A percentile compares a stretch with the other conserved stretches of the same genome.
phyloP scores from a whole-genome alignment of 768 basidiomycete genomes.

The Tricholoma furcatifolium region DNA sequence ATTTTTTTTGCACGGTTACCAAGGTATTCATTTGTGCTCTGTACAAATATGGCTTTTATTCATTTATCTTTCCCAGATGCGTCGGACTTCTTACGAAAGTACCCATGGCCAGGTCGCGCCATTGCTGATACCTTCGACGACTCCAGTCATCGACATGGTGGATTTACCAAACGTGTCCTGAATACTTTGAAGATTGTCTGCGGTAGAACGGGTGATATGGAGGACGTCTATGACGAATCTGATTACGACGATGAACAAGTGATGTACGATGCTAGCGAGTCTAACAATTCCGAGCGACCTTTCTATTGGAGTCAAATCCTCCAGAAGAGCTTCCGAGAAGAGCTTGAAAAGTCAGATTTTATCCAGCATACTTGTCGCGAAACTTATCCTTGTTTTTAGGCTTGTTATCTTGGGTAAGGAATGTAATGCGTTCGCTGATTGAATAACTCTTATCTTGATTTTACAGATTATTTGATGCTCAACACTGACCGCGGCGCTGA shows the following conservation, averaged over 20 bases:
- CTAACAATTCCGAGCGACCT: conserved; percentile 49
- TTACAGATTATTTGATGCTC: conserved; percentile 82
- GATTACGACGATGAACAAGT: conserved; percentile 75
- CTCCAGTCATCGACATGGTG: conserved; percentile 72
- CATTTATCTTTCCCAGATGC: conserved; percentile 51
- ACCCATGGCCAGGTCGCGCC: conserved; percentile 87
- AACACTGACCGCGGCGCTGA: conserved; percentile 89
- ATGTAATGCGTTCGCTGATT: not conserved
- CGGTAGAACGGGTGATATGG: conserved; percentile 76
- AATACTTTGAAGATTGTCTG: conserved; percentile 77
- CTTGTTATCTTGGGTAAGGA: conserved; percentile 76
- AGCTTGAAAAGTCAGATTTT: conserved; percentile 75
- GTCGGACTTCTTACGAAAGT: conserved; percentile 79
- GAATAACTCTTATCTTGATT: not conserved
- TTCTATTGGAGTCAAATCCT: conserved; percentile 84
- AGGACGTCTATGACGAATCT: conserved; percentile 65
- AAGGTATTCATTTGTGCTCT: conserved; percentile 42
- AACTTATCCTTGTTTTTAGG: conserved; percentile 35
- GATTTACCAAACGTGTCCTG: conserved; percentile 64
- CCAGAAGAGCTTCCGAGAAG: conserved; percentile 82
- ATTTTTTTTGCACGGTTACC: conserved; percentile 80
- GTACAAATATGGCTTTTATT: not conserved
- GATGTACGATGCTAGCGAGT: conserved; percentile 66
- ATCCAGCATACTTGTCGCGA: not conserved
- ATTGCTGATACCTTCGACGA: conserved; percentile 87